These are phyloP conservation scores for Amoeboaphelidium protococcarum DNA, from an alignment of 371 early-diverging fungal species.

Conservation along the genomic window DNA sequence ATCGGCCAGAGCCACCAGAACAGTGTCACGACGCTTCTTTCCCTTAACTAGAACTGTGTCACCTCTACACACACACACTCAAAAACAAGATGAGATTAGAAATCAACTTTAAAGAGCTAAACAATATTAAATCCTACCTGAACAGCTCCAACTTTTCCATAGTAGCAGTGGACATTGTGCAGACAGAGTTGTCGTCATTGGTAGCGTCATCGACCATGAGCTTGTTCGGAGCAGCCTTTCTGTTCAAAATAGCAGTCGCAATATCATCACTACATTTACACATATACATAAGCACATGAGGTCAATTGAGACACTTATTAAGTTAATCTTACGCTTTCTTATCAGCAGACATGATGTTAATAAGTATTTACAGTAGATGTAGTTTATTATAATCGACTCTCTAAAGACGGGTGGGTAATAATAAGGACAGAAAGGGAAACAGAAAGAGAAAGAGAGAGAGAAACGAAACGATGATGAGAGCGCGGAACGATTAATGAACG, in stretches of 20 bases:
- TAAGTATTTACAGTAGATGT: too few relatives aligned
- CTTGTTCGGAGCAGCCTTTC: slow-evolving; percentile 85
- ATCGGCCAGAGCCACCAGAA: slow-evolving; percentile 75
- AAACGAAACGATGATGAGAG: too few relatives aligned
- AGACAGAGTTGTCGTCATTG: slow-evolving; percentile 88
- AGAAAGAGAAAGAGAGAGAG: too few relatives aligned
- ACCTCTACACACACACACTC: slow-evolving; percentile 15
- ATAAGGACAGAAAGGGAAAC: too few relatives aligned
- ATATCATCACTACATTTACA: too few relatives aligned
- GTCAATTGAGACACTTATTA: too few relatives aligned
- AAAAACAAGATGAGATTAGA: slow-evolving; percentile 1
- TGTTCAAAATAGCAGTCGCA: slow-evolving; percentile 79
- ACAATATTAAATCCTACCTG: slow-evolving; percentile 11
- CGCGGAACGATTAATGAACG: too few relatives aligned
- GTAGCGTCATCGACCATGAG: slow-evolving; percentile 86
- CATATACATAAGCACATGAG: too few relatives aligned
- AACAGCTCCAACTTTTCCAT: slow-evolving; percentile 79
- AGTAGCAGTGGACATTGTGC: slow-evolving; percentile 61
- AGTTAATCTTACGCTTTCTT: too few relatives aligned
- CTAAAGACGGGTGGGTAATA: too few relatives aligned
- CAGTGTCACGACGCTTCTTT: slow-evolving; percentile 91
- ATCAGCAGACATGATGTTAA: too few relatives aligned
- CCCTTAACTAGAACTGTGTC: slow-evolving; percentile 92
- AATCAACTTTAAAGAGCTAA: background rate
- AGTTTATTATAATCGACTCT: too few relatives aligned